These are phyloP conservation scores for Pyrenophora tritici-repentis DNA, from an alignment of 2,329 filamentous ascomycete genomes.

Conservation along the genomic window DNA sequence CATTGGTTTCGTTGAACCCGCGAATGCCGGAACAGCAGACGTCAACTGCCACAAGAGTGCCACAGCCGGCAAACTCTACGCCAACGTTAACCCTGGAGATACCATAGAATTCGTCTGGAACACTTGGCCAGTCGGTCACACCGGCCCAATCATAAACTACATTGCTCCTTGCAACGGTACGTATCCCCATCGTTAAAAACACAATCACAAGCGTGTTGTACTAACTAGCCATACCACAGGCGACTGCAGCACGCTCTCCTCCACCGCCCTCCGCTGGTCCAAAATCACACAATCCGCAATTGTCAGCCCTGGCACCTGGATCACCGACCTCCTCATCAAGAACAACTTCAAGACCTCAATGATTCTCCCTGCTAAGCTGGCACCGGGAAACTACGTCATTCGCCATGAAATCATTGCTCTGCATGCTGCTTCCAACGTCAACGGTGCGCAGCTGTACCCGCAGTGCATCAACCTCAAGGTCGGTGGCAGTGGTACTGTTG, in stretches of 20 bases:
- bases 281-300: slow-evolving; percentile 42
- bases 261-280: slow-evolving; percentile 38
- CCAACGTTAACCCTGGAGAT: slow-evolving; percentile 42
- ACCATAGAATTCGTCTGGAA: slow-evolving; percentile 44
- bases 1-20: slow-evolving; percentile 44
- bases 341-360: slow-evolving; percentile 56
- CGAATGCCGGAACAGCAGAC: slow-evolving; percentile 29
- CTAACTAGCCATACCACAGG: slow-evolving; percentile 15
- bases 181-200: not conserved
- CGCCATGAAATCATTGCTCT: slow-evolving; percentile 60
- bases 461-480: slow-evolving; percentile 55
- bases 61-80: slow-evolving; percentile 40
- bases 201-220: not conserved
- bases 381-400: slow-evolving; percentile 58
- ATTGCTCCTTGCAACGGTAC: slow-evolving; percentile 44
- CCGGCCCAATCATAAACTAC: slow-evolving; percentile 48
- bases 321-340: slow-evolving; percentile 41
- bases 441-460: slow-evolving; percentile 59
- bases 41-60: slow-evolving; percentile 50
- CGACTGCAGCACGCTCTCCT: slow-evolving; percentile 38
- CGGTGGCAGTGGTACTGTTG: slow-evolving; percentile 50
- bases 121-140: slow-evolving; percentile 45
- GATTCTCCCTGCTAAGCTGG: slow-evolving; percentile 52
- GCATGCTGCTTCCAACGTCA: slow-evolving; percentile 49
- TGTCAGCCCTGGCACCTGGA: slow-evolving; percentile 40